These are phyloP conservation scores for Penicillium sp. DNA, from an alignment of 2,329 filamentous ascomycete genomes.

Conservation along the genomic window DNA sequence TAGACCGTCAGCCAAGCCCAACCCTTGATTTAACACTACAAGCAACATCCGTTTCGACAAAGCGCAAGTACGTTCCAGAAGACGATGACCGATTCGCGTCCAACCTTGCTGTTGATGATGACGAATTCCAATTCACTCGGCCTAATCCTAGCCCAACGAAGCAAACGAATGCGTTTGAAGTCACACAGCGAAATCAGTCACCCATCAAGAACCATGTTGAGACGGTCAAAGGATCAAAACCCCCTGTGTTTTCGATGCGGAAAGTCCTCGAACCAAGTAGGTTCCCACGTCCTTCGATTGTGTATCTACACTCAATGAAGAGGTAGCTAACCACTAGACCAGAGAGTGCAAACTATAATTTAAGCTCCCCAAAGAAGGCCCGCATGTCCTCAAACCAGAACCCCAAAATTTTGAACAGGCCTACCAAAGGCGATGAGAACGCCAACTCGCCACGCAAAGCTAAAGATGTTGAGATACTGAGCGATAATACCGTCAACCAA, in stretches of 20 bases:
- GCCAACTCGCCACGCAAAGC: conserved; percentile 15
- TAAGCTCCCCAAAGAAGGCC: conserved; percentile 33
- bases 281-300: conserved; percentile 12
- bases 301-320: neutral
- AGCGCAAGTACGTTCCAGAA: conserved; percentile 57
- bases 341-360: conserved; percentile 54
- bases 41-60: conserved; percentile 53
- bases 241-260: conserved; percentile 21
- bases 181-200: conserved; percentile 11
- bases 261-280: conserved; percentile 47
- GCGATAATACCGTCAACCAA: conserved; percentile 3
- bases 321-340: conserved; percentile 16
- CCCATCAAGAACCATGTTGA: conserved; percentile 19
- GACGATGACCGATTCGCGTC: conserved; percentile 45
- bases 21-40: conserved; percentile 15
- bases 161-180: conserved; percentile 5
- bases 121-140: conserved; percentile 38
- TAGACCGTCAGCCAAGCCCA: conserved; percentile 1
- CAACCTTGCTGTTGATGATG: conserved; percentile 20
- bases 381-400: conserved; percentile 15
- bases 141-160: conserved; percentile 23
- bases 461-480: conserved; percentile 13
- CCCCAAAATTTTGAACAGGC: conserved; percentile 13
- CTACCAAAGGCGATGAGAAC: conserved; percentile 17
- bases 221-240: conserved; percentile 17